Percentiles rank a stretch among this genome's conserved stretches.
These are phyloP conservation scores for Anacardium occidentale DNA, from an alignment of 345 rosid genomes.

Conservation along the genomic window DNA sequence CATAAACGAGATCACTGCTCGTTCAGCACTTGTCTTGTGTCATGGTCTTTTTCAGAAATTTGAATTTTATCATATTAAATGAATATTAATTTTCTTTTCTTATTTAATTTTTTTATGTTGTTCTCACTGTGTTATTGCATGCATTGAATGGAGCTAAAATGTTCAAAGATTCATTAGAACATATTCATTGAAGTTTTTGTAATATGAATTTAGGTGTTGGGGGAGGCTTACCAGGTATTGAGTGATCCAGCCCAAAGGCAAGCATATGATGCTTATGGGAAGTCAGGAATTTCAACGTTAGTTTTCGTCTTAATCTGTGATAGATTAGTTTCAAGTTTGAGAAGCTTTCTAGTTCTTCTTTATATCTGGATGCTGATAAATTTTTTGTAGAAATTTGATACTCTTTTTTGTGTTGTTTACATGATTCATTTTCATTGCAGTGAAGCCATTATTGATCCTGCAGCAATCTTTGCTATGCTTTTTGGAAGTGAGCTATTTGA, in stretches of 20 bases:
- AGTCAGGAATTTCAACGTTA: slow-evolving; percentile 94
- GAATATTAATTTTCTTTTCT: background rate
- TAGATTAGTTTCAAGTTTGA: slow-evolving; percentile 23
- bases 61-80: background rate
- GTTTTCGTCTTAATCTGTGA: slow-evolving; percentile 35
- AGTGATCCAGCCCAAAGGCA: slow-evolving; percentile 89
- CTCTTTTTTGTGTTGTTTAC: slow-evolving; percentile 17
- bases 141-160: background rate
- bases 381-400: slow-evolving; percentile 12
- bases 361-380: slow-evolving; percentile 6
- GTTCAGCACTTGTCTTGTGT: no score
- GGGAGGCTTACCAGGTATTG: slow-evolving; percentile 96
- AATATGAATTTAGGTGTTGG: slow-evolving; percentile 57
- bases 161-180: background rate
- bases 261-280: slow-evolving; percentile 90
- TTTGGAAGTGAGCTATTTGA: slow-evolving; percentile 99
- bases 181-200: slow-evolving; percentile 13
- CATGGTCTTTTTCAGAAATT: background rate
- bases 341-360: slow-evolving; percentile 1
- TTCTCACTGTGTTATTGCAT: background rate
- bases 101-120: background rate
- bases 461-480: slow-evolving; percentile 94
- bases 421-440: slow-evolving; percentile 41
- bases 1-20: no score
- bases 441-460: slow-evolving; percentile 90